phyloP scores from a whole-genome alignment of 305 asterid species.

The Stenogyne calaminthoides region DNA sequence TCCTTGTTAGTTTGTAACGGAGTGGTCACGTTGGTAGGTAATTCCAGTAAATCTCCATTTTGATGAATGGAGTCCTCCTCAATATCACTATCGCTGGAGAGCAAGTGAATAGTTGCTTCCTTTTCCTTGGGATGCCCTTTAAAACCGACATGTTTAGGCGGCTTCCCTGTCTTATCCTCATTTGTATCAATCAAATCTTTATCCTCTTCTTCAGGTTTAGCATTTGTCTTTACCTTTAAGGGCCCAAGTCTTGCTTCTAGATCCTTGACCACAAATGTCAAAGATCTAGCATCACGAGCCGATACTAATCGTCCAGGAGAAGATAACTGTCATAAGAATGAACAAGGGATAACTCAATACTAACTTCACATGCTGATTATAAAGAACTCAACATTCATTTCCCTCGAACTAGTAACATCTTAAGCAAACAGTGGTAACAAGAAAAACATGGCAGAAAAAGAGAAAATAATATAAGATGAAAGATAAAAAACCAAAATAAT shows the following conservation, averaged over 20 bases:
- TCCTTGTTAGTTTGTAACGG: conserved; percentile 7
- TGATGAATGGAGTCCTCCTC: conserved; percentile 10
- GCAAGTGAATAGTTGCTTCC: conserved; percentile 18
- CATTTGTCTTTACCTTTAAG: conserved; percentile 28
- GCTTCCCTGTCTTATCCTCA: conserved; percentile 29
- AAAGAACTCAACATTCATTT: background rate
- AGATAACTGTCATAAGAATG: conserved; percentile 46
- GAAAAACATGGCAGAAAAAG: background rate
- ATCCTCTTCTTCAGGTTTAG: conserved; percentile 30
- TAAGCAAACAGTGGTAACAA: background rate
- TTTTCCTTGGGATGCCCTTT: conserved; percentile 17
- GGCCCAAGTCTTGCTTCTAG: conserved; percentile 71
- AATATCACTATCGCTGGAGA: conserved; percentile 7
- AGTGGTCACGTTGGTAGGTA: background rate
- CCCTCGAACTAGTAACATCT: background rate
- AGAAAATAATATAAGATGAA: background rate
- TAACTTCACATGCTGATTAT: background rate
- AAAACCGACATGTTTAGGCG: conserved; percentile 8
- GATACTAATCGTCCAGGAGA: conserved; percentile 53
- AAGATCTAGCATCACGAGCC: conserved; percentile 70
- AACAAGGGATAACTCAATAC: background rate
- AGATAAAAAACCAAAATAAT: background rate
- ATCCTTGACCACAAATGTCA: conserved; percentile 49
- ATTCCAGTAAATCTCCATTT: conserved; percentile 21
- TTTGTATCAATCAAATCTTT: conserved; percentile 33